Evolutionary conservation across 75 land plant species (phyloP), one percentile per base, ranked within the genome.

Genomic region (Isoetes taiwanensis): DNA sequence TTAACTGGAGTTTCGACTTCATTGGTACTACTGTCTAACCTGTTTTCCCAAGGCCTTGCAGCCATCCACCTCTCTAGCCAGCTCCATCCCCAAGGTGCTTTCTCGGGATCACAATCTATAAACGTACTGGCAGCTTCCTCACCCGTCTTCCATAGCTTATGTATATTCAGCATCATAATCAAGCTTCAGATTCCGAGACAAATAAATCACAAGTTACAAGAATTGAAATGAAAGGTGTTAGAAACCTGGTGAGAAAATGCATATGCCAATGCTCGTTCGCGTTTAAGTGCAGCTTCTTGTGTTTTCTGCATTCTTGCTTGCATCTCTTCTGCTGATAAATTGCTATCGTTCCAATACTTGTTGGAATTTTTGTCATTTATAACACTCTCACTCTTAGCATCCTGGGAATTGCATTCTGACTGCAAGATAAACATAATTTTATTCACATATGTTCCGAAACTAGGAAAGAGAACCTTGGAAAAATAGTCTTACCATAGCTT

Each of bases 21-120:
- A 3, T 5, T 5, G 16, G 50, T 6, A 6, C 19, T 46, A 5
- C 21, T 6, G 4, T 37, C 39, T 6, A 23, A 23, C 16, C 86
- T 70, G 33, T 64, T 85, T 62, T 89, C 96, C 96, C 96, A 89
- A 5, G 96, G 96, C 61, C 76, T 72, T 1, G 90, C 86, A 2
- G 96, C 78, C 86, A 85, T 82, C 96, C 96, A 85, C 0, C 96
- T 67, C 67, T 89, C 96, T 30, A 83, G 56, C 88, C 88, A 87
- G 59, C 82, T 83, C 88, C 94, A 89, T 30, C 90, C 85, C 95
- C 95, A 84, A 40, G 69, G 76, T 21, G 53, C 70, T 68, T 69
- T 85, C 61, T 82, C 91, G 5, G 78, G 64, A 24, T 76, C 87
- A 30, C 53, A 26, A 53, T 69, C 65, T 12, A 55, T 20, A 28